These are phyloP conservation scores for Podosphaera fusca DNA, from an alignment of 2,329 filamentous ascomycete genomes.

Conservation along the genomic window DNA sequence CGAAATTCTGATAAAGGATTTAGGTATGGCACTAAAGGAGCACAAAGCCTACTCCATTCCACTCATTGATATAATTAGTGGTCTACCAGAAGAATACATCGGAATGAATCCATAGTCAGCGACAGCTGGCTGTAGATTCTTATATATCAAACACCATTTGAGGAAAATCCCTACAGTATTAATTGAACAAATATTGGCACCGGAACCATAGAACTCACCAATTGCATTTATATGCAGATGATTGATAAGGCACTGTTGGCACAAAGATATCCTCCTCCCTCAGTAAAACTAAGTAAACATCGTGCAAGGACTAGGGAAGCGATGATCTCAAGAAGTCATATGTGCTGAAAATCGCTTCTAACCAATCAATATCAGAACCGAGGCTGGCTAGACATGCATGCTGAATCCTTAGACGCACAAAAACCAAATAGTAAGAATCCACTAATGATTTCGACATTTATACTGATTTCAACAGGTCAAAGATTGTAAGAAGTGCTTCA, in stretches of 20 bases:
- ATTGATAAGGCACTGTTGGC: no score
- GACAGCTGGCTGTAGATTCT: slow-evolving; percentile 63
- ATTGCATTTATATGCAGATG: no score
- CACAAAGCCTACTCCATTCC: slow-evolving; percentile 29
- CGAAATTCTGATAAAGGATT: not conserved
- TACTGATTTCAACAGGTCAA: slow-evolving; percentile 30
- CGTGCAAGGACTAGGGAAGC: no score
- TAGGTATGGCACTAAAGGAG: not conserved
- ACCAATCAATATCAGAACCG: slow-evolving; percentile 36
- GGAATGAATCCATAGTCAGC: slow-evolving; percentile 56
- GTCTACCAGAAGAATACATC: slow-evolving; percentile 27
- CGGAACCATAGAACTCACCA: no score
- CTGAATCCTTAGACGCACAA: slow-evolving; percentile 67
- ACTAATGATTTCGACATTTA: not conserved
- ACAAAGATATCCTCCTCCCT: no score
- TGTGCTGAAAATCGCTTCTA: not conserved
- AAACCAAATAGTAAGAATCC: slow-evolving; percentile 41
- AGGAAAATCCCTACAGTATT: slow-evolving; percentile 32
- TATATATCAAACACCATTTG: slow-evolving; percentile 62
- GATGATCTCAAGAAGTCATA: not conserved
- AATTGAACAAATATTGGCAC: no score
- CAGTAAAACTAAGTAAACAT: no score
- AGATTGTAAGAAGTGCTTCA: slow-evolving; percentile 63
- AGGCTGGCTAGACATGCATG: slow-evolving; percentile 75
- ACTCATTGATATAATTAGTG: slow-evolving; percentile 55